phyloP scores from a whole-genome alignment of 2,329 filamentous ascomycete species.

The Ophiocordyceps camponoti-saundersi region DNA sequence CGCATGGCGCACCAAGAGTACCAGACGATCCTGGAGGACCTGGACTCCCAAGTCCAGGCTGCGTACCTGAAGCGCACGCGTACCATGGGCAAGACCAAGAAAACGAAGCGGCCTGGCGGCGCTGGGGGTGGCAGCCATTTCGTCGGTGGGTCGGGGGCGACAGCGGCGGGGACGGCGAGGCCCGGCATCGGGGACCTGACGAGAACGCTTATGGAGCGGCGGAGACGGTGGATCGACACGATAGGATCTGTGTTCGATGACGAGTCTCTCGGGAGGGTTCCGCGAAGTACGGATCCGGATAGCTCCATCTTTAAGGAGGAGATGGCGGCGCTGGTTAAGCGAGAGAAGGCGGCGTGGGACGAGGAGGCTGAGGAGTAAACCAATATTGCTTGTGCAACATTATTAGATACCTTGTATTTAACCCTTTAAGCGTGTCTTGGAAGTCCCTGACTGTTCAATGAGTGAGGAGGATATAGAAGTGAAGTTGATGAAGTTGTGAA shows the following conservation, averaged over 20 bases:
- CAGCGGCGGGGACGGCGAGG: slow-evolving; percentile 45
- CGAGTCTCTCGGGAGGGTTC: slow-evolving; percentile 58
- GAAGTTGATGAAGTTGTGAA: too few relatives aligned
- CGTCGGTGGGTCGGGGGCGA: slow-evolving; percentile 40
- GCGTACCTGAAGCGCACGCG: slow-evolving; percentile 92
- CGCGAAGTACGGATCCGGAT: slow-evolving; percentile 42
- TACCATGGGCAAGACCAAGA: slow-evolving; percentile 86
- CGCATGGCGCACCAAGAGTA: slow-evolving; percentile 95
- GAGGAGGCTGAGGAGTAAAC: slow-evolving; percentile 59
- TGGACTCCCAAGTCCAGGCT: slow-evolving; percentile 85
- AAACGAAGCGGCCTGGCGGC: slow-evolving; percentile 65
- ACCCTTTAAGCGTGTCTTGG: too few relatives aligned
- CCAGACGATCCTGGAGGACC: slow-evolving; percentile 87
- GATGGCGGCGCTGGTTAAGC: slow-evolving; percentile 59
- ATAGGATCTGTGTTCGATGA: slow-evolving; percentile 85
- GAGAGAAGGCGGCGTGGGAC: slow-evolving; percentile 67
- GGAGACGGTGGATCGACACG: slow-evolving; percentile 75
- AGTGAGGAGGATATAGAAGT: too few relatives aligned
- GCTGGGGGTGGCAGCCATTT: slow-evolving; percentile 54
- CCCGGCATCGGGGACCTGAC: slow-evolving; percentile 82
- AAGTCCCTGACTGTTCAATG: too few relatives aligned
- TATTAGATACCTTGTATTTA: too few relatives aligned
- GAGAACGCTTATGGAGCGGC: slow-evolving; percentile 79
- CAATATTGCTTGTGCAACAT: too few relatives aligned
- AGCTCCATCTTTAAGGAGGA: slow-evolving; percentile 57